Evolutionary conservation across 345 rosid species (phyloP).

Genomic region (Noccaea bulbosa): DNA sequence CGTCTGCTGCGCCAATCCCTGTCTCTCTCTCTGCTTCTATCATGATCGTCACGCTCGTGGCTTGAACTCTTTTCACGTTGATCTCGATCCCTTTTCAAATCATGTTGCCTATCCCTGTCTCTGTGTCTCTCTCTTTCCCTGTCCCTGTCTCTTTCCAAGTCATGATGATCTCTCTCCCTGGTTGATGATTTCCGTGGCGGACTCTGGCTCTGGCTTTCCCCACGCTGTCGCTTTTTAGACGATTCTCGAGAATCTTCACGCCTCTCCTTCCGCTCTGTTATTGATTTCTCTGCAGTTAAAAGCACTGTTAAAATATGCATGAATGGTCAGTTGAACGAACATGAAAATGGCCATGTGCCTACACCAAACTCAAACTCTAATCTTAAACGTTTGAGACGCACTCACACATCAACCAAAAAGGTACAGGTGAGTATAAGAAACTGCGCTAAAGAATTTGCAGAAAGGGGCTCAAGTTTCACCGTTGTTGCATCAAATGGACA

Average conservation of each 20-base stretch:
- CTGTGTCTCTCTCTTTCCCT: conserved; percentile 58
- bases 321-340: conserved; percentile 8
- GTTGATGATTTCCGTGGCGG: conserved; percentile 68
- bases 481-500: conserved; percentile 13
- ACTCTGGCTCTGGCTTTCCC: conserved; percentile 64
- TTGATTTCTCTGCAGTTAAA: conserved; percentile 59
- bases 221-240: conserved; percentile 74
- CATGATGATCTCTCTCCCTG: conserved; percentile 55
- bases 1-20: conserved; percentile 80
- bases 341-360: conserved; percentile 3
- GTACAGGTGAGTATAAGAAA: conserved; percentile 6
- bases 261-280: conserved; percentile 65
- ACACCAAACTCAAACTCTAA: conserved; percentile 19
- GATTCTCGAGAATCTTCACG: conserved; percentile 66
- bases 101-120: conserved; percentile 55
- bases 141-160: conserved; percentile 50
- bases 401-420: background rate
- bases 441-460: conserved; percentile 3
- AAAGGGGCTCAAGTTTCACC: background rate
- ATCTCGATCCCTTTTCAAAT: conserved; percentile 47
- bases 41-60: conserved; percentile 71
- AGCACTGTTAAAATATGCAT: background rate
- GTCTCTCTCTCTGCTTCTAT: conserved; percentile 71
- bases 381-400: conserved; percentile 12
- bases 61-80: conserved; percentile 80